These are phyloP conservation scores for Mrakia hoshinonis DNA, from an alignment of 768 basidiomycete genomes.

Conservation along the genomic window DNA sequence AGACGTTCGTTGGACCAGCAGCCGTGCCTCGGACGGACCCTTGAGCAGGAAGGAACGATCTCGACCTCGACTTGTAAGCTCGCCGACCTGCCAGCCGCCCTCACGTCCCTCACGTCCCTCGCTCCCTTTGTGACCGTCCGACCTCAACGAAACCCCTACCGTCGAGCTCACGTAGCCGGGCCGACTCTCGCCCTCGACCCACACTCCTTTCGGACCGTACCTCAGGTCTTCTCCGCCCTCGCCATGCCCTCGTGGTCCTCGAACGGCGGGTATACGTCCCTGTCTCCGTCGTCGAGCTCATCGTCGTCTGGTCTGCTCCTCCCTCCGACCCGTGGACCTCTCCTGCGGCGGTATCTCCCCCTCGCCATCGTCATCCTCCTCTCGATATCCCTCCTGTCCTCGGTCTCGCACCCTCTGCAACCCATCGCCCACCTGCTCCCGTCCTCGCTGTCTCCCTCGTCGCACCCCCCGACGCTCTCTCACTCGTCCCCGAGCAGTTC, in stretches of 20 bases:
- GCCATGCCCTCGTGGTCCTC: not conserved
- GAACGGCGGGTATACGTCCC: constrained; percentile 2
- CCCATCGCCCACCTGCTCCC: not conserved
- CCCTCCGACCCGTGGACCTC: not conserved
- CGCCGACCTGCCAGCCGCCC: too few species aligned
- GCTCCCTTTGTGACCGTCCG: too few species aligned
- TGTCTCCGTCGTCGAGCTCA: not conserved
- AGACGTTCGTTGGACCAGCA: too few species aligned
- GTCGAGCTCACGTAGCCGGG: too few species aligned
- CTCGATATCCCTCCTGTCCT: constrained; percentile 3
- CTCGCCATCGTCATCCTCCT: constrained; percentile 7
- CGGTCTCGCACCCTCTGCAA: not conserved
- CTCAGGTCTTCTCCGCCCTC: too few species aligned
- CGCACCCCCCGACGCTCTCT: not conserved
- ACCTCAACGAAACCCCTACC: too few species aligned
- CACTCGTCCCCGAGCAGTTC: not conserved
- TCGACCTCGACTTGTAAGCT: too few species aligned
- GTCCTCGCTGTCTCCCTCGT: constrained; percentile 1
- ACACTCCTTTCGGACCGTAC: too few species aligned
- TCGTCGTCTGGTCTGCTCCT: not conserved
- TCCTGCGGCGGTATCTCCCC: not conserved
- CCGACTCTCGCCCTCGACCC: too few species aligned
- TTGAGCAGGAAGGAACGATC: too few species aligned
- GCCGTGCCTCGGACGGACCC: too few species aligned
- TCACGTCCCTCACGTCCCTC: too few species aligned